Conservation (phyloP, 257 asterid species). For the Solanum rostratum region DNA sequence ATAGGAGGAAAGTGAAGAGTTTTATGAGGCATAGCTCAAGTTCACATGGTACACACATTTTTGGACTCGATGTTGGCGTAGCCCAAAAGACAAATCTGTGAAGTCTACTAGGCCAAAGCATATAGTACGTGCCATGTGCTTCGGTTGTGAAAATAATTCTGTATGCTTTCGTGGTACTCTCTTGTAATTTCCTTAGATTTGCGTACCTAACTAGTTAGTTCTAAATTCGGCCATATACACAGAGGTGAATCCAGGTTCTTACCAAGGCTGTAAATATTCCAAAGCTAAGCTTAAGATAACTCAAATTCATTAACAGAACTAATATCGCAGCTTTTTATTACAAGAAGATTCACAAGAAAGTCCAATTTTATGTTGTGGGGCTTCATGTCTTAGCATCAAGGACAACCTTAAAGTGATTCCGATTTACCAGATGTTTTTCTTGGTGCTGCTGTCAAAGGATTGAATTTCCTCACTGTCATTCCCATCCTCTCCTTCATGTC, state of each 20-base stretch:
- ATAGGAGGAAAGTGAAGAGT: not conserved
- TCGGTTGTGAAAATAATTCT: not conserved
- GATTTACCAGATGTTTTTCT: not conserved
- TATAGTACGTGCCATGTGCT: not conserved
- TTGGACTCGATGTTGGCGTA: not conserved
- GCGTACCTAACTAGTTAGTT: not conserved
- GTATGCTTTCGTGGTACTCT: not conserved
- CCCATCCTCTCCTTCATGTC: constrained; percentile 28
- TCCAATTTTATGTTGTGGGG: not conserved
- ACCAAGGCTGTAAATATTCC: not conserved
- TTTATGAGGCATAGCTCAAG: not conserved
- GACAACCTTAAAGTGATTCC: not conserved
- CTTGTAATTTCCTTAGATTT: not conserved
- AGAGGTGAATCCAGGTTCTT: not conserved
- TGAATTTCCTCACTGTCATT: constrained; percentile 6
- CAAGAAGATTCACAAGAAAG: not conserved
- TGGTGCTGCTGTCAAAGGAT: constrained; percentile 24
- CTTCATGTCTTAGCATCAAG: not conserved
- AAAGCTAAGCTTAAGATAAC: not conserved
- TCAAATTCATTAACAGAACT: not conserved
- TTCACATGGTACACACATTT: not conserved
- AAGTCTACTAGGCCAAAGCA: not conserved
- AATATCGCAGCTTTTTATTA: not conserved
- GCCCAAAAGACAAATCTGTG: not conserved
- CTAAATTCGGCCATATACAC: not conserved